Evolutionary conservation across 257 asterid species (phyloP).

Genomic region (Plectranthus barbatus): DNA sequence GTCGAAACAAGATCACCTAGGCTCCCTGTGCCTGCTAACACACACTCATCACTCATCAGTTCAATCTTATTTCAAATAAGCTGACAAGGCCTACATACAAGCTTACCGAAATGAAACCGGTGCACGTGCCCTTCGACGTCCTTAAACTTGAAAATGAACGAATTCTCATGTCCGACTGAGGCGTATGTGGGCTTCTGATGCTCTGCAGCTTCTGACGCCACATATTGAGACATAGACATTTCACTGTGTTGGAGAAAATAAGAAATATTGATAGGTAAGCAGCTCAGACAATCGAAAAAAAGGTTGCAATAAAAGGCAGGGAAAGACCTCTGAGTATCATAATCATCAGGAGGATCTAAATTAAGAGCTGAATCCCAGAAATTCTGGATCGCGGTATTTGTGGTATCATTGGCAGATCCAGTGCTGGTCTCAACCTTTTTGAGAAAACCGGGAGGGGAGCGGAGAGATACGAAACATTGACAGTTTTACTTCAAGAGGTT

Average conservation of each 20-base stretch:
- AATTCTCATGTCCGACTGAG: constrained; percentile 68
- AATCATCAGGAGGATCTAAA: constrained; percentile 80
- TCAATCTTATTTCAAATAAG: too few relatives aligned
- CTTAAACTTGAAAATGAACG: constrained; percentile 69
- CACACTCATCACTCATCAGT: too few relatives aligned
- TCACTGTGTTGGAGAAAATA: constrained; percentile 51
- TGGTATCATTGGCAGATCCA: constrained; percentile 61
- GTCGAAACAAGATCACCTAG: constrained; percentile 74
- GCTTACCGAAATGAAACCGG: constrained; percentile 78
- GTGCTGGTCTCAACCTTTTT: constrained; percentile 74
- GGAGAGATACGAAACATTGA: neutral
- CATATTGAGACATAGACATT: constrained; percentile 58
- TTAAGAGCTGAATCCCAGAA: constrained; percentile 96
- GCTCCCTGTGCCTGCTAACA: constrained; percentile 75
- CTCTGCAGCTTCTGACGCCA: constrained; percentile 54
- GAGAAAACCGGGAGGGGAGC: constrained; percentile 6
- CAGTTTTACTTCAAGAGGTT: neutral
- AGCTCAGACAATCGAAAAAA: neutral
- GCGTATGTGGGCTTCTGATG: constrained; percentile 60
- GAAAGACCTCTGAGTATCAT: constrained; percentile 62
- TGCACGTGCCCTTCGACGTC: constrained; percentile 69
- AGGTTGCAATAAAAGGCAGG: constrained; percentile 3
- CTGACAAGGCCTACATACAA: neutral
- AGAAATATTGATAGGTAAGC: constrained; percentile 1
- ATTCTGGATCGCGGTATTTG: constrained; percentile 85